Base-by-base conservation (phyloP, 2,329 filamentous ascomycete genomes). In the Cytospora leucostoma region DNA sequence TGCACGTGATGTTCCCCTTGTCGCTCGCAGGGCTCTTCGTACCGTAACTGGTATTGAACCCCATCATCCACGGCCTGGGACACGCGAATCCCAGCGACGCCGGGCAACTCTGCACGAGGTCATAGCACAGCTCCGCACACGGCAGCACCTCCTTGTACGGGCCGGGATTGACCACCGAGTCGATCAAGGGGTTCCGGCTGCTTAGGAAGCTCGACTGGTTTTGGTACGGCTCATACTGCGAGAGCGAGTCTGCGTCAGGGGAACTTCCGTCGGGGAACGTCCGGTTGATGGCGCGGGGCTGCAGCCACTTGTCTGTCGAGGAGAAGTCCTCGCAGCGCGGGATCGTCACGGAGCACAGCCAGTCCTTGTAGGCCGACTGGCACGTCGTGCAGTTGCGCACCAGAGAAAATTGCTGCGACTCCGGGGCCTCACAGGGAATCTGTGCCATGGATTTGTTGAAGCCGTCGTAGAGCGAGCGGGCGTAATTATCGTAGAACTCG, bases 111-210 rank as follows among this genome's bases (percentile, higher is more conserved):
- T 90, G 88, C 12, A 96, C 91, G 1, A 99, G 82, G 60, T 89
- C 86, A 73, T 93, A 95, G 78, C 95, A 99, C 57, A 97, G 78
- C 67, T 96, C 90, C 65, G 91, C 85, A 71, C 94, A 98, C 0
- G 95, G 95, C 10, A 97, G 79, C 21, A 98, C 80, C 78, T 99
- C 95, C 73, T 93, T 96, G 77, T 99, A 98, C 0, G 95, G 95
- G 0, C 95, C 95, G 0, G 95, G 93, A 66, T 82, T 76, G 64
- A 98, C 86, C 1, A 78, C 68, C 2, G 79, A 70, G 71, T 97
- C 93, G 68, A 98, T 95, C 55, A 85, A 77, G 0, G 82, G 72
- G 70, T 92, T 94, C 19, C 93, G 84, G 13, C 89, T 91, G 10
- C 78, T 75, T 59, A 77, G 78, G 4, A 81, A 78, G 21, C 70